phyloP scores from a whole-genome alignment of 257 asterid species.

The Solanum sejunctum region DNA sequence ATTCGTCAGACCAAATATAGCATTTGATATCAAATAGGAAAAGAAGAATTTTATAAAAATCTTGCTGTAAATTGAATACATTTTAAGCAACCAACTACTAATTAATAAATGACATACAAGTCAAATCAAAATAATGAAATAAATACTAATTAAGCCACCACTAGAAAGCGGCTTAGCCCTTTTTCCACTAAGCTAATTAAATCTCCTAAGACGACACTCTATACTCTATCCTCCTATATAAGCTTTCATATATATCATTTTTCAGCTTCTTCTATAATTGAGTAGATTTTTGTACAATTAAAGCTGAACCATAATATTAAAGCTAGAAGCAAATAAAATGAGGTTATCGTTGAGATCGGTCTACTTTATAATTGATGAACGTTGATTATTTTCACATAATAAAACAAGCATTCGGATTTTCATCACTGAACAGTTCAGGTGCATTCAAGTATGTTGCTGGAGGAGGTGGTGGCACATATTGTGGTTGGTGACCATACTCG shows the following conservation, averaged over 20 bases:
- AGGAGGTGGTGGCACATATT: conserved; percentile 45
- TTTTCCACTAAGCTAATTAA: background rate
- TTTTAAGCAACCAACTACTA: background rate
- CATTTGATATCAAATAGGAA: background rate
- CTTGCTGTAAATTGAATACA: background rate
- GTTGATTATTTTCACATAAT: conserved; percentile 39
- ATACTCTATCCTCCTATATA: conserved; percentile 4
- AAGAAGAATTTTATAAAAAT: background rate
- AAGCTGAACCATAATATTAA: background rate
- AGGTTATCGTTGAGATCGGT: background rate
- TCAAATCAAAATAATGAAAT: background rate
- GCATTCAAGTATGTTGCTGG: conserved; percentile 9
- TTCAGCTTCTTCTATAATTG: background rate
- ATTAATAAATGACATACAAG: background rate
- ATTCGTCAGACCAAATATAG: background rate
- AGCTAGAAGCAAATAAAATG: background rate
- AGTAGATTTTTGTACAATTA: conserved; percentile 22
- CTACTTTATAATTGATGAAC: background rate
- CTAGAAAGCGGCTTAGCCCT: background rate
- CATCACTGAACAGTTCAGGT: conserved; percentile 65
- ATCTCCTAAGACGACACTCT: background rate
- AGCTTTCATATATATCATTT: background rate
- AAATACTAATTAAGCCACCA: conserved; percentile 7
- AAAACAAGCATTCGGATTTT: conserved; percentile 74
- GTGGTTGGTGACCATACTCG: conserved; percentile 24